phyloP scores from a whole-genome alignment of 495 filamentous ascomycete species.

The Hypomontagnella monticulosa region DNA sequence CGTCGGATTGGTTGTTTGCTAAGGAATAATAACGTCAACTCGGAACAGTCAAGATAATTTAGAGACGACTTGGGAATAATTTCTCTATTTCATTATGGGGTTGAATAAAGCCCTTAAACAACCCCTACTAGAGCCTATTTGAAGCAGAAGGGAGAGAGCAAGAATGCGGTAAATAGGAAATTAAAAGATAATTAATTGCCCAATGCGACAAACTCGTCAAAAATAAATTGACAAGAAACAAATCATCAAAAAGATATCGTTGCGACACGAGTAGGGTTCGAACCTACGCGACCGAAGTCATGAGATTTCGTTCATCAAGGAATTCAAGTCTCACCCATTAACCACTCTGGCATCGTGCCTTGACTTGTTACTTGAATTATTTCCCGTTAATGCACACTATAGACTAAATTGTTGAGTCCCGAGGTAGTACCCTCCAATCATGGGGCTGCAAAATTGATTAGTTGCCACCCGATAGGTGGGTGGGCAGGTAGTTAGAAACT shows the following conservation, averaged over 20 bases:
- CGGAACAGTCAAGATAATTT: no score
- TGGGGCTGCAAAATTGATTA: background rate
- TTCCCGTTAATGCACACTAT: background rate
- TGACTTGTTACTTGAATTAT: background rate
- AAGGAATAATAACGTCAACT: no score
- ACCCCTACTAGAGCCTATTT: background rate
- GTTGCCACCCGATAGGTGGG: no score
- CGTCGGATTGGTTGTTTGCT: no score
- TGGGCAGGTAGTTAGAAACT: no score
- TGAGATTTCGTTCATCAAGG: constrained; percentile 53
- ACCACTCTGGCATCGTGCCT: constrained; percentile 60
- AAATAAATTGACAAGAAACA: background rate
- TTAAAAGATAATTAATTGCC: no score
- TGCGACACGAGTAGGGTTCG: constrained; percentile 48
- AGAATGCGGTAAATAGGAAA: no score
- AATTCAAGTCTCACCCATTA: constrained; percentile 66
- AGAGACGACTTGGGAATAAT: no score
- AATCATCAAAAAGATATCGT: background rate
- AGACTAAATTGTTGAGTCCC: background rate
- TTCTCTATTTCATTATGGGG: no score
- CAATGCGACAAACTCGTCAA: no score
- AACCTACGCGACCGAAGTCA: constrained; percentile 62
- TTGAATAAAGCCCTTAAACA: no score
- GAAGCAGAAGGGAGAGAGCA: background rate
- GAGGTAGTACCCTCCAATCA: background rate